A percentile compares a stretch with the other conserved stretches of the same genome.
Conservation (phyloP, 805 yeast species). For the Tetrapisispora arboricola region DNA sequence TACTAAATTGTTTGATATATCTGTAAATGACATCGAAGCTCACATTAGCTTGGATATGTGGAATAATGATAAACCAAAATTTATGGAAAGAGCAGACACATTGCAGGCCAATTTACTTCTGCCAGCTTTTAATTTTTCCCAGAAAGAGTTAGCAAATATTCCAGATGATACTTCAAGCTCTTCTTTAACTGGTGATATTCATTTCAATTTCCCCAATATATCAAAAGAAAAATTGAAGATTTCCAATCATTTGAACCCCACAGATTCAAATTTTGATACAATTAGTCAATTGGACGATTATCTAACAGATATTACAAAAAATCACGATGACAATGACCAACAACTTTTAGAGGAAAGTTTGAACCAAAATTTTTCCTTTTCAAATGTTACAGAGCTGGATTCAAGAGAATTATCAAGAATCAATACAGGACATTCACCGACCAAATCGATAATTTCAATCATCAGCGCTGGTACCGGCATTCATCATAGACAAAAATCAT, state of each 20-base stretch:
- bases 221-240: not conserved
- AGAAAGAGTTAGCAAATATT: not conserved
- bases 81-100: constrained; percentile 10
- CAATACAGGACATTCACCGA: constrained; percentile 24
- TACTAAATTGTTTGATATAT: not conserved
- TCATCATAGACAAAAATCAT: constrained; percentile 11
- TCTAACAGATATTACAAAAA: constrained; percentile 9
- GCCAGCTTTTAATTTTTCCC: constrained; percentile 12
- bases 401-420: constrained; percentile 12
- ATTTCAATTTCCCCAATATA: constrained; percentile 16
- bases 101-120: constrained; percentile 9
- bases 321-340: constrained; percentile 9
- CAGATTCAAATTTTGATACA: constrained; percentile 9
- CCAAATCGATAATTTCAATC: constrained; percentile 26
- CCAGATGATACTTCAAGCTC: not conserved
- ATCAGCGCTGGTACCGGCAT: constrained; percentile 15
- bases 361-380: constrained; percentile 15
- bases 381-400: constrained; percentile 7
- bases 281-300: constrained; percentile 24
- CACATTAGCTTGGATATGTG: constrained; percentile 18
- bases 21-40: constrained; percentile 8
- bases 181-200: constrained; percentile 5
- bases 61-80: constrained; percentile 14
- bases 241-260: not conserved
- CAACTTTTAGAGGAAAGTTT: constrained; percentile 19